A percentile compares a stretch with the other conserved stretches of the same genome.
phyloP scores from a whole-genome alignment of 306 rosid genomes.

The Cicer judaicum region DNA sequence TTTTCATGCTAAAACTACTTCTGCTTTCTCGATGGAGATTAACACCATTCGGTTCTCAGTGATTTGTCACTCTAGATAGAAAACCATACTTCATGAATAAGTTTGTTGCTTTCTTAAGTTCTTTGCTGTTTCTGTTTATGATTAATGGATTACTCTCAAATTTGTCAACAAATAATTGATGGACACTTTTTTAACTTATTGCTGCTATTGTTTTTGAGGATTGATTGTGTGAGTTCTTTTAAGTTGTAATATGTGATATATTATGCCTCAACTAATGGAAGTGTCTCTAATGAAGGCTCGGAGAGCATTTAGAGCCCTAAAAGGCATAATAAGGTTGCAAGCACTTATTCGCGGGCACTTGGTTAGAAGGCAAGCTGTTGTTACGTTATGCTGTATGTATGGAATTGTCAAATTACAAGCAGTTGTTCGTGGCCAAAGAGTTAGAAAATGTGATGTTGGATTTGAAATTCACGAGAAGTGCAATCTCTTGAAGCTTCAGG shows the following conservation, averaged over 20 bases:
- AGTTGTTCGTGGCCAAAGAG: constrained; percentile 71
- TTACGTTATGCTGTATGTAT: constrained; percentile 80
- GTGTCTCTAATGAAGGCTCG: constrained; percentile 82
- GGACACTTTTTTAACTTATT: constrained; percentile 28
- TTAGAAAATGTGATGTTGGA: constrained; percentile 70
- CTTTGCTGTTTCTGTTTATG: neutral
- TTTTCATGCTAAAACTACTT: neutral
- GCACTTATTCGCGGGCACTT: constrained; percentile 99
- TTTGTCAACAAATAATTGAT: constrained; percentile 11
- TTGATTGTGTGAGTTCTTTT: constrained; percentile 36
- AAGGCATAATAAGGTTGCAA: constrained; percentile 99
- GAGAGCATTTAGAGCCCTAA: constrained; percentile 91
- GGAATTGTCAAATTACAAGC: constrained; percentile 92
- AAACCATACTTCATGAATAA: constrained; percentile 12
- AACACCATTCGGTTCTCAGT: constrained; percentile 4
- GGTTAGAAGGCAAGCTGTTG: constrained; percentile 96
- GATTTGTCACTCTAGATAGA: constrained; percentile 3
- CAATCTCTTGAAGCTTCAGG: constrained; percentile 55
- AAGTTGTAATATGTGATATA: constrained; percentile 38
- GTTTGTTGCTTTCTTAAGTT: constrained; percentile 18
- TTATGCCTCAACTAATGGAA: constrained; percentile 48
- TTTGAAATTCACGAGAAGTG: constrained; percentile 67
- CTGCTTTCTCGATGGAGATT: constrained; percentile 24
- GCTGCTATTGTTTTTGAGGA: constrained; percentile 24
- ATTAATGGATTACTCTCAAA: constrained; percentile 19